These are phyloP conservation scores for Liriodendron chinense DNA, from an alignment of 164 flowering plant genomes.

Conservation along the genomic window DNA sequence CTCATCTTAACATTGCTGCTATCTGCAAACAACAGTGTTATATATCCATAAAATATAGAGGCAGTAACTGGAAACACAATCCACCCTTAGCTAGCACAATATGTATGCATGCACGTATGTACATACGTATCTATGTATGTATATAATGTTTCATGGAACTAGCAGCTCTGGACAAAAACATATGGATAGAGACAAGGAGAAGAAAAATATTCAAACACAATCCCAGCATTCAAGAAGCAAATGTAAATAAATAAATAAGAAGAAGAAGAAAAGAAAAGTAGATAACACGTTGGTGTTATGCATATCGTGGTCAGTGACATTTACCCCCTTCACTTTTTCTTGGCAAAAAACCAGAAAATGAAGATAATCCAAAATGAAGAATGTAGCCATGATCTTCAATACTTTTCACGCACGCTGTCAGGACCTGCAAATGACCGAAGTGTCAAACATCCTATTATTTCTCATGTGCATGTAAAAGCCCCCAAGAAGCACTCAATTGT, in stretches of 20 bases:
- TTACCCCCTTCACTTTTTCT: constrained; percentile 47
- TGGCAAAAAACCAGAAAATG: constrained; percentile 76
- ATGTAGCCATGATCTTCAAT: constrained; percentile 96
- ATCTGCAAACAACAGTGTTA: constrained; percentile 31
- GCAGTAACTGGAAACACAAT: neutral
- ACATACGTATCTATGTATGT: no score
- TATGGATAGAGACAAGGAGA: neutral
- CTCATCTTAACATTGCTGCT: constrained; percentile 32
- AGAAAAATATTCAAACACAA: neutral
- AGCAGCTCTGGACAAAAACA: neutral
- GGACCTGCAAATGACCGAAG: constrained; percentile 43
- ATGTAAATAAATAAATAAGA: neutral
- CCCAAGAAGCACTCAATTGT: neutral
- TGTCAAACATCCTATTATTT: neutral
- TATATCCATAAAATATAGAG: no score
- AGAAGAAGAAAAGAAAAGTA: neutral
- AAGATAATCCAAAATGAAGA: constrained; percentile 79
- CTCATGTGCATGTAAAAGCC: neutral
- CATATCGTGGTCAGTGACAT: neutral
- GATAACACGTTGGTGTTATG: neutral
- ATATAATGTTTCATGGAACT: neutral
- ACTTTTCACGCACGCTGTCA: constrained; percentile 84
- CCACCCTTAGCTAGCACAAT: no score
- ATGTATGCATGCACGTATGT: no score
- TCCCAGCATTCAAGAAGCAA: neutral